Base-by-base conservation (phyloP, 257 asterid species). In the Gentiana dahurica region DNA sequence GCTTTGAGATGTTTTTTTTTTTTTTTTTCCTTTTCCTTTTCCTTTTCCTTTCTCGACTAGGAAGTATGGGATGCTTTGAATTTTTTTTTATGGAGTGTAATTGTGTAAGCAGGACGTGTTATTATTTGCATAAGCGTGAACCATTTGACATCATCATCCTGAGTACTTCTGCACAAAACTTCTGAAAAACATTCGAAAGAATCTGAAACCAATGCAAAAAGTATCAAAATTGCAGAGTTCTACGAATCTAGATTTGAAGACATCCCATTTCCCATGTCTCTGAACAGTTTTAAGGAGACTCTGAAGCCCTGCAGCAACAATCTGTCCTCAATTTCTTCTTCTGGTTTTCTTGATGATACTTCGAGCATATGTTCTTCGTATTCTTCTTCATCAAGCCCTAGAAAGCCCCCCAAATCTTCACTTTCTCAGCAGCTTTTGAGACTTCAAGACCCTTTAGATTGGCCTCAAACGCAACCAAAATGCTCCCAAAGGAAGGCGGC, bases 351-450 rank as follows among this genome's bases (percentile, higher is more conserved):
- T n/a, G 64, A 73, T 57, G 64, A 73, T 57, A 59, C 46, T 68
- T 57, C 71, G 65, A 36, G 65, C 53, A 64, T 50, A 34, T 70
- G 68, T n/a, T 84, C 79, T 36, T 58, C 84, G 43, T 58, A 68
- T n/a, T 84, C 79, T 36, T 58, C 84, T 47, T 58, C 79, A 44
- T 50, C 67, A 56, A 62, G 55, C 64, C 49, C 81, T 13, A 79
- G 95, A 66, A 85, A 79, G 57, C 98, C 98, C 64, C 96, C 95
- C 4, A 90, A 90, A 77, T 75, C 97, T 59, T 81, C 96, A 8
- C 68, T 90, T 6, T 78, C 85, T 10, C 77, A 77, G 58, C 94
- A 90, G 71, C 83, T 90, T 58, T 62, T 77, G 68, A 87, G 89
- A 69, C 88, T 90, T 50, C 38, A 82, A 53, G 86, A 77, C 54